Evolutionary conservation across 225 moss, liverwort and hornwort genomes (phyloP).

Genomic region (Takakia lepidozioides): DNA sequence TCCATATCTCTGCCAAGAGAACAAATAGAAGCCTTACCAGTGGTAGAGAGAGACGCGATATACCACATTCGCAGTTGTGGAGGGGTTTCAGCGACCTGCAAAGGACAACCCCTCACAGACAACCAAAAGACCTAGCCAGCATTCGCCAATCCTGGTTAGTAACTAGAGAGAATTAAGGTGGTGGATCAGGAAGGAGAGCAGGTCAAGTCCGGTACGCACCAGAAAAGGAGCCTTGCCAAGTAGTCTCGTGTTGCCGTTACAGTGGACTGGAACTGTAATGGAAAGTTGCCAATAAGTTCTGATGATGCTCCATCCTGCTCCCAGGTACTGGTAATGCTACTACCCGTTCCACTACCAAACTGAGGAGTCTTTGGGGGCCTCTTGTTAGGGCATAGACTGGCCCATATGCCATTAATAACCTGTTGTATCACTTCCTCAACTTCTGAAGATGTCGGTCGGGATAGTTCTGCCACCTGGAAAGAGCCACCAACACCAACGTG

Average conservation of each 20-base stretch:
- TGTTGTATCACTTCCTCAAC: constrained; percentile 40
- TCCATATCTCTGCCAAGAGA: constrained; percentile 20
- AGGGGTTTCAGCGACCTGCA: constrained; percentile 36
- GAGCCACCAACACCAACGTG: no score
- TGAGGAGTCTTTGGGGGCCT: constrained; percentile 21
- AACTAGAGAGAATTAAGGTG: constrained; percentile 18
- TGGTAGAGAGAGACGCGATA: constrained; percentile 18
- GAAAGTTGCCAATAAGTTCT: constrained; percentile 27
- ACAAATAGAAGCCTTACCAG: constrained; percentile 45
- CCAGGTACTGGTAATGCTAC: constrained; percentile 27
- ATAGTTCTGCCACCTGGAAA: constrained; percentile 42
- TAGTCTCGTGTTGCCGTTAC: constrained; percentile 36
- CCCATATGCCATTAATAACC: constrained; percentile 34
- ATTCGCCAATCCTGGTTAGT: constrained; percentile 33
- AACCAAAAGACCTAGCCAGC: constrained; percentile 22
- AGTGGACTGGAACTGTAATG: constrained; percentile 30
- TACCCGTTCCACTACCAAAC: constrained; percentile 17
- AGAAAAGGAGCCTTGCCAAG: constrained; percentile 49
- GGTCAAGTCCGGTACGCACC: constrained; percentile 24
- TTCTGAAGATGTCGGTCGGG: constrained; percentile 40
- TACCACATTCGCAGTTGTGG: constrained; percentile 24
- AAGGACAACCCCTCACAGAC: constrained; percentile 24
- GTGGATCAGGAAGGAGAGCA: constrained; percentile 8
- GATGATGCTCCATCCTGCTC: constrained; percentile 16
- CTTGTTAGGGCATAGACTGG: constrained; percentile 21